Evolutionary conservation across 805 yeast species (phyloP), one percentile per base, ranked within the genome.

Genomic region (Yarrowia sp.): DNA sequence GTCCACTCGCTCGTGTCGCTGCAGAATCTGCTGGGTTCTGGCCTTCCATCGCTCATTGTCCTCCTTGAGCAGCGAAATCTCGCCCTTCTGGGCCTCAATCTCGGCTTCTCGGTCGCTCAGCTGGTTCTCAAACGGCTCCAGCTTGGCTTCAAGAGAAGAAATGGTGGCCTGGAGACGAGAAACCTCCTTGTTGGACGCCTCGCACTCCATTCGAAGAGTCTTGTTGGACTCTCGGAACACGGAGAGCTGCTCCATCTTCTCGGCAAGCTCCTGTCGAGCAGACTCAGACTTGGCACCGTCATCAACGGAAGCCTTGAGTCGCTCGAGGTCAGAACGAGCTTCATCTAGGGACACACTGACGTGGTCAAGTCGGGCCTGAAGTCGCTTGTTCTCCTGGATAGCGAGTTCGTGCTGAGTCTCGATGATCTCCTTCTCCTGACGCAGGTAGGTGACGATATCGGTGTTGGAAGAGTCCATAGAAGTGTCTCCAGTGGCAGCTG

Each of bases 401-500:
- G 83, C 76, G 44, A 80, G 78, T 55, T 84, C 85, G 38, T 86
- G 78, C 72, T 87, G 89, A 9, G 86, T 83, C 58, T 86, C 88
- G 0, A 87, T 81, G 5, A 87, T 80, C 70, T 92, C 96, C 73
- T 88, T 89, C 71, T 91, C 96, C 70, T 88, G 86, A 55, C 93
- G 87, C 68, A 92, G 79, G 72, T 84, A 87, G 1, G 82, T 74
- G 42, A 92, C 78, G 34, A 91, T 82, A 70, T 87, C 87, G 9
- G 56, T 53, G 8, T 49, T 34, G 8, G 65, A 38, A 9, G 67
- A 61, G 15, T 55, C 67, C 2, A 60, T 70, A 9, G 50, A 44
- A 15, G 19, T 24, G n/a, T 70, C 70, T 17, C 73, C 72, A 4
- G 30, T 24, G 6, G 30, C 30, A 24, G 30, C 30, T 10, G 36